Conservation (phyloP, 805 yeast genomes). For the Barnettozyma pratensis region DNA sequence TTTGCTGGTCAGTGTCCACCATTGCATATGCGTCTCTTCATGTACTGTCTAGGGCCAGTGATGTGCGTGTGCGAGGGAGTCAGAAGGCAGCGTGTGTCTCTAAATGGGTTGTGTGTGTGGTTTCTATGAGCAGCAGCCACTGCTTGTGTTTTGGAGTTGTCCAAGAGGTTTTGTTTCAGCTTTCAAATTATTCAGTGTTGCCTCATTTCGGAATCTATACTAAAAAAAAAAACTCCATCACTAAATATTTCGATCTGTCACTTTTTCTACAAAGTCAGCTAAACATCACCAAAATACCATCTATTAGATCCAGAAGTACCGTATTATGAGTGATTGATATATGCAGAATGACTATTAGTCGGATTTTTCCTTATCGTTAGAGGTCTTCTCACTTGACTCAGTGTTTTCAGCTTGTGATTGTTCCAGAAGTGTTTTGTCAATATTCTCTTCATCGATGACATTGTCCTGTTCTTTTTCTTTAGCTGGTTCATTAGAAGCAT, state of each 20-base stretch:
- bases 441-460: not conserved
- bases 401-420: not conserved
- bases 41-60: not conserved
- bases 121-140: no score
- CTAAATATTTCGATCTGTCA: not conserved
- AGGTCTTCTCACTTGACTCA: no score
- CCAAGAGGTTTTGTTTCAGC: not conserved
- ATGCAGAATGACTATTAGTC: no score
- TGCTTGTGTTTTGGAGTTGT: no score
- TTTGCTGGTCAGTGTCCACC: slow-evolving; percentile 11
- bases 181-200: not conserved
- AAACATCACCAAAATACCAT: no score
- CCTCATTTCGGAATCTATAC: slow-evolving; percentile 9
- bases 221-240: not conserved
- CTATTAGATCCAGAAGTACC: no score
- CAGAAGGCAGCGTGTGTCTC: no score
- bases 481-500: not conserved
- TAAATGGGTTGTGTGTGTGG: no score
- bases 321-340: no score
- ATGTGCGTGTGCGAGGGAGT: not conserved
- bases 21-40: not conserved
- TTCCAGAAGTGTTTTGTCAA: not conserved
- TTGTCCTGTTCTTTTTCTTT: not conserved
- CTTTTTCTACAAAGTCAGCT: no score
- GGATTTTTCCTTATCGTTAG: no score